phyloP scores from a whole-genome alignment of 2,329 filamentous ascomycete genomes.

The Fusarium cyanostomum region DNA sequence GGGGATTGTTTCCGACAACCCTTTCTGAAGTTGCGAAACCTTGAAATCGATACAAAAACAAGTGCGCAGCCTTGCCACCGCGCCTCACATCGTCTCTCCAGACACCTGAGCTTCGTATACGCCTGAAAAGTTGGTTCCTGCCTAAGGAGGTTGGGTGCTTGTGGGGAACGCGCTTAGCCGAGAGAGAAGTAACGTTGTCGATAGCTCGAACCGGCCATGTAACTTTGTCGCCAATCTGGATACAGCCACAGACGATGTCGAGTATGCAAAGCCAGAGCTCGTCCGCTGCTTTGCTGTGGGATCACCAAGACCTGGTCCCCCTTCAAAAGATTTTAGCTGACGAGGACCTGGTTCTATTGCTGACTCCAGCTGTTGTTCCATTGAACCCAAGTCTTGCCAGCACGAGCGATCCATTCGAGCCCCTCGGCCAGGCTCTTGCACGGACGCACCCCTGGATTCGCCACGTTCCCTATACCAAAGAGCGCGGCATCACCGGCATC shows the following conservation, averaged over 20 bases:
- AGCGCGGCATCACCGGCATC: slow-evolving; percentile 69
- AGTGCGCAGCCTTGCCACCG: slow-evolving; percentile 2
- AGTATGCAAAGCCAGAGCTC: slow-evolving; percentile 21
- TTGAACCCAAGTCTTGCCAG: slow-evolving; percentile 53
- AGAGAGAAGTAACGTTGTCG: slow-evolving; percentile 13
- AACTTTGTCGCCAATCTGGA: slow-evolving; percentile 26
- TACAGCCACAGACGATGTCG: slow-evolving; percentile 36
- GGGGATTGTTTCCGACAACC: slow-evolving; percentile 1
- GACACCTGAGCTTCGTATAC: not conserved
- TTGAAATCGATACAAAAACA: not conserved
- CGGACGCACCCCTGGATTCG: slow-evolving; percentile 68
- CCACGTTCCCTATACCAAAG: slow-evolving; percentile 76
- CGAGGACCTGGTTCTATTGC: slow-evolving; percentile 66
- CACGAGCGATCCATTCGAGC: slow-evolving; percentile 75
- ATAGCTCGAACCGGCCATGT: slow-evolving; percentile 32
- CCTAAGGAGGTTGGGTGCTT: slow-evolving; percentile 25
- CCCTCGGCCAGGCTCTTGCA: slow-evolving; percentile 71
- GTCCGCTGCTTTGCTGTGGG: slow-evolving; percentile 50
- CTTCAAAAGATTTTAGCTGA: slow-evolving; percentile 57
- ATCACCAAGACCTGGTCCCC: slow-evolving; percentile 58
- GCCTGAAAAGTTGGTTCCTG: slow-evolving; percentile 16
- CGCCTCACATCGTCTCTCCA: slow-evolving; percentile 12
- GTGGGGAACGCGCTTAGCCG: slow-evolving; percentile 26
- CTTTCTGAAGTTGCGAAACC: slow-evolving; percentile 2
- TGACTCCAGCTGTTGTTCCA: slow-evolving; percentile 66